Evolutionary conservation across 2,329 filamentous ascomycete species (phyloP).

Genomic region (Trichoderma atroviride): DNA sequence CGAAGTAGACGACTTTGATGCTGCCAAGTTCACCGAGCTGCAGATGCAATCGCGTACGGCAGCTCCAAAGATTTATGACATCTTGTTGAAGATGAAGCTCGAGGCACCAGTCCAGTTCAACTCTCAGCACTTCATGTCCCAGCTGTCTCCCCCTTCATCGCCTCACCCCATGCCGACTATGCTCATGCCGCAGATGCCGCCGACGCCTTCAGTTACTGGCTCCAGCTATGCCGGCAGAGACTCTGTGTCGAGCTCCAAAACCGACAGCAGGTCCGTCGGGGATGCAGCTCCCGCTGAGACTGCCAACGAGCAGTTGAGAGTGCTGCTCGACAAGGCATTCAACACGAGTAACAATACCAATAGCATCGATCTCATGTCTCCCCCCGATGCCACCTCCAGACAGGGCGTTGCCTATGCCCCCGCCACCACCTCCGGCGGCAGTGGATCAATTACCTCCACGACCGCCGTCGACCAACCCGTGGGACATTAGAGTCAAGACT

Average conservation of each 20-base stretch:
- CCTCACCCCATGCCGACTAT: constrained; percentile 28
- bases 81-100: constrained; percentile 58
- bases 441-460: constrained; percentile 34
- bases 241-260: constrained; percentile 32
- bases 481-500: constrained; percentile 42
- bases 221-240: constrained; percentile 33
- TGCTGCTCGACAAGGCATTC: constrained; percentile 26
- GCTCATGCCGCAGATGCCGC: constrained; percentile 14
- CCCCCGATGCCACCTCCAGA: constrained; percentile 13
- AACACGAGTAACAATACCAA: neutral
- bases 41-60: constrained; percentile 52
- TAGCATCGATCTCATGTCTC: constrained; percentile 6
- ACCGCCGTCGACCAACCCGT: constrained; percentile 49
- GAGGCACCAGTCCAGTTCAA: constrained; percentile 39
- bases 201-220: constrained; percentile 4
- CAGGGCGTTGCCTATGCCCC: constrained; percentile 4
- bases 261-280: constrained; percentile 27
- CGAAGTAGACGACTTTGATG: constrained; percentile 54
- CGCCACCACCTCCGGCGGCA: constrained; percentile 3
- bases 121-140: constrained; percentile 34
- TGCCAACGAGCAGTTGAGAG: constrained; percentile 37
- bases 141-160: constrained; percentile 36
- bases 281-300: constrained; percentile 33
- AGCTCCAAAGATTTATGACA: constrained; percentile 53
- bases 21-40: constrained; percentile 52